Evolutionary conservation across 148 eudicot species (phyloP), one percentile per base, ranked within the genome.

Genomic region (Salicornia ramosissima): DNA sequence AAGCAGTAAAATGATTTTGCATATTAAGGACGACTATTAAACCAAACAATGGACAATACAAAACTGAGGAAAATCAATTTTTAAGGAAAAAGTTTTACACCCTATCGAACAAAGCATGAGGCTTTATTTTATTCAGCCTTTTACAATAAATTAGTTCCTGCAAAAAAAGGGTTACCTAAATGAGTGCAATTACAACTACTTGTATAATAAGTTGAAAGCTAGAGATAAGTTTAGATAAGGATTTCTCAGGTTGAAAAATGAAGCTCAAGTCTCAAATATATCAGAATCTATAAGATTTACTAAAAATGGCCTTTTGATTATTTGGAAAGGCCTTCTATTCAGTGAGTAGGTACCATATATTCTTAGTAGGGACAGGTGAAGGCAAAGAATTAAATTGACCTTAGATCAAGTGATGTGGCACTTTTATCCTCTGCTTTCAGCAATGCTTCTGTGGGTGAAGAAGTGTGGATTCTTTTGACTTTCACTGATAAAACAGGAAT

Each of bases 401-500:
- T 55, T 52, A 29, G 15, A 49, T 33, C 45, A 33, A 60, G 10
- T n/a, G 13, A 16, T 24, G 18, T 60, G 6, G 34, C 64, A 19
- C 51, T 58, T 70, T 26, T 43, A 45, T 59, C 73, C 53, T 69
- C 36, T 25, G 39, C 22, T 57, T 70, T 24, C 1, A 24, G 26
- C 10, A 19, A 25, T 54, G 33, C 43, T 36, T n/a, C 8, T 58
- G 36, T 59, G 45, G 19, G 31, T 1, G 52, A 69, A 28, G 5
- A 31, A 36, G 72, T 39, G 63, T 28, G 45, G 65, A 22, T 59
- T 59, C 42, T 30, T 50, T 70, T 70, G 73, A 58, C 65, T 45
- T 40, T 70, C 46, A 30, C 65, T 26, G 4, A 25, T 53, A 25
- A 22, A 50, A n/a, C 71, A 46, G 39, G 73, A 70, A 70, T 70